Conservation (phyloP, 1,284 basidiomycete species). For the Apiotrichum sp. region DNA sequence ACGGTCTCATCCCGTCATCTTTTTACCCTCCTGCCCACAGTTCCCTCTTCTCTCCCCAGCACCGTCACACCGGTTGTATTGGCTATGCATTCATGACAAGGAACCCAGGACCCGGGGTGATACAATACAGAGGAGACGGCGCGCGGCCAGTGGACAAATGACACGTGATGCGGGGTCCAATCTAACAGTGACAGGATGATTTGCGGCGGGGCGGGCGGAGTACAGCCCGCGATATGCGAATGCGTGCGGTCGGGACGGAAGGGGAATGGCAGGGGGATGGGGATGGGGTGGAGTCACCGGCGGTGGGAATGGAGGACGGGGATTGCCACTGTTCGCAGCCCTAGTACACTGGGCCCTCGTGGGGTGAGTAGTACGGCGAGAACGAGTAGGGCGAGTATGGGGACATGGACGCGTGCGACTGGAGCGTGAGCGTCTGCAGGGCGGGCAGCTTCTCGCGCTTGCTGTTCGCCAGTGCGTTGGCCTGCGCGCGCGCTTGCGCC, state of each 20-base stretch:
- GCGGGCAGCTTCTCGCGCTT: not conserved
- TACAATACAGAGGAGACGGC: not conserved
- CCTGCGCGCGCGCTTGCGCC: no score
- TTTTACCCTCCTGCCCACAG: no score
- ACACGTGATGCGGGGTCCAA: no score
- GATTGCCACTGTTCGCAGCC: not conserved
- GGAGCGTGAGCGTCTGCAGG: not conserved
- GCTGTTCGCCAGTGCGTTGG: no score
- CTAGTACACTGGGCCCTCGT: not conserved
- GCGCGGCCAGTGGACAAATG: not conserved
- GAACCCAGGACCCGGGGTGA: not conserved
- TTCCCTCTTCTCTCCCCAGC: no score
- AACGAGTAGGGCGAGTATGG: not conserved
- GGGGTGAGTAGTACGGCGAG: not conserved
- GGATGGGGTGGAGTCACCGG: not conserved
- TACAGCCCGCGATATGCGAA: no score
- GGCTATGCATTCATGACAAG: constrained; percentile 5
- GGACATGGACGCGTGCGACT: not conserved
- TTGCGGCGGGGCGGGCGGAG: no score
- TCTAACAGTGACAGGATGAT: no score
- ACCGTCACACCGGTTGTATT: not conserved
- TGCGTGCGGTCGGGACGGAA: no score
- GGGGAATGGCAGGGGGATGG: not conserved
- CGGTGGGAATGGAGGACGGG: no score
- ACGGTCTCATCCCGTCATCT: no score